These are phyloP conservation scores for Vitis amurensis DNA, from an alignment of 164 flowering plant species.

Conservation along the genomic window DNA sequence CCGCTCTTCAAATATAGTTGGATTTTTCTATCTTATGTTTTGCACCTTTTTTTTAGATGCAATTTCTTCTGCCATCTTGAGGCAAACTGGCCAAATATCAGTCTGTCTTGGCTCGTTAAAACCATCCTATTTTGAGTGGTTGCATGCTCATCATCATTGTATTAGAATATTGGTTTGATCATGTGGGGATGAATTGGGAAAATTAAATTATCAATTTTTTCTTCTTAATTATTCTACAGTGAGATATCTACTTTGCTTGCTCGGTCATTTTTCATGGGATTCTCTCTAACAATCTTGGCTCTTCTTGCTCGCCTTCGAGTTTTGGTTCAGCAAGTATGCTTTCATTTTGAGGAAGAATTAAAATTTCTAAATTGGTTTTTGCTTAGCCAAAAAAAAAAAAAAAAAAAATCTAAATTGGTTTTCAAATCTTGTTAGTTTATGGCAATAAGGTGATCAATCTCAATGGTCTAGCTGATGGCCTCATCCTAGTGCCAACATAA, in stretches of 20 bases:
- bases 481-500: not conserved
- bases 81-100: too few species aligned
- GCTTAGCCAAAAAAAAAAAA: too few species aligned
- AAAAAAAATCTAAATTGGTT: not conserved
- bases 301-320: slow-evolving; percentile 83
- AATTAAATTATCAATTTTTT: slow-evolving; percentile 2
- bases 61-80: too few species aligned
- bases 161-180: too few species aligned
- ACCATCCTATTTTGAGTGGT: too few species aligned
- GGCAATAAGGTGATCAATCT: not conserved
- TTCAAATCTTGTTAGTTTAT: not conserved
- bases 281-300: slow-evolving; percentile 65
- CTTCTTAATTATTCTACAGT: slow-evolving; percentile 47
- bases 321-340: slow-evolving; percentile 82
- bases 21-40: too few species aligned
- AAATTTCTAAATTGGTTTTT: too few species aligned
- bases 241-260: slow-evolving; percentile 83
- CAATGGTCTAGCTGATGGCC: not conserved
- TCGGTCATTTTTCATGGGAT: slow-evolving; percentile 82
- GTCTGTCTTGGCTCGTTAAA: too few species aligned
- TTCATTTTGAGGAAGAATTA: not conserved
- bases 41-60: too few species aligned
- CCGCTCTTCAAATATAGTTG: too few species aligned
- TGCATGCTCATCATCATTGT: too few species aligned
- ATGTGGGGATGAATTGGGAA: too few species aligned